phyloP scores from a whole-genome alignment of 2,329 filamentous ascomycete species.

The Aplosporella prunicola region DNA sequence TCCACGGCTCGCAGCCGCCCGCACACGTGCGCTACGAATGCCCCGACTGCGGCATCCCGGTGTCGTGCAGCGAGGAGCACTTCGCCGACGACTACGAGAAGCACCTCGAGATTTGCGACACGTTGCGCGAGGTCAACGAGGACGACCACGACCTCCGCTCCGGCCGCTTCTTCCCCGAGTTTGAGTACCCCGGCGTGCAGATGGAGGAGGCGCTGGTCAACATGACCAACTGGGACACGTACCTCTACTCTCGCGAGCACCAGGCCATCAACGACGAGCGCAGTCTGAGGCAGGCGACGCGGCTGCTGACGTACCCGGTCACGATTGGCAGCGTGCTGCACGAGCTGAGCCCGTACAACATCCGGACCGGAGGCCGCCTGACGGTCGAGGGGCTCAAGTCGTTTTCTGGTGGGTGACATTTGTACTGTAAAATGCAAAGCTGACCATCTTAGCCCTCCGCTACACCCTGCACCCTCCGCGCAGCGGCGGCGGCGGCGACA shows the following conservation, averaged over 20 bases:
- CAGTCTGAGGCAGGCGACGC: constrained; percentile 84
- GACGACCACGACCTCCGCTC: constrained; percentile 93
- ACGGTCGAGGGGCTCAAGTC: constrained; percentile 88
- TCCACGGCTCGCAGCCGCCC: constrained; percentile 52
- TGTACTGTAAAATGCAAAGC: not conserved
- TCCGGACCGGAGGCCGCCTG: constrained; percentile 64
- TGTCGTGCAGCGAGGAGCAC: constrained; percentile 89
- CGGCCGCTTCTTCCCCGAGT: constrained; percentile 87
- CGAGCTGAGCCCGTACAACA: constrained; percentile 84
- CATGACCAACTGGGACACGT: constrained; percentile 98
- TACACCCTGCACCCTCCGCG: constrained; percentile 88
- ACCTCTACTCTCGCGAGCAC: constrained; percentile 86
- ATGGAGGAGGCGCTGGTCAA: constrained; percentile 90
- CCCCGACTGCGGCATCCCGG: constrained; percentile 86
- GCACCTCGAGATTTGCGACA: constrained; percentile 87
- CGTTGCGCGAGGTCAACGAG: constrained; percentile 86
- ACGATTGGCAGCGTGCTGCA: constrained; percentile 88
- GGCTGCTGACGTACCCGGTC: constrained; percentile 84
- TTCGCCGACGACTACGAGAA: constrained; percentile 94
- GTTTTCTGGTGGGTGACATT: constrained; percentile 61
- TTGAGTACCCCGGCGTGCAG: constrained; percentile 79
- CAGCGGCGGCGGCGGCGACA: constrained; percentile 60
- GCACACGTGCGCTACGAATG: constrained; percentile 89
- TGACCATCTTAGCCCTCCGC: constrained; percentile 56
- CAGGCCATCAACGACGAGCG: constrained; percentile 84